Evolutionary conservation across 495 filamentous ascomycete genomes (phyloP), one percentile per base, ranked within the genome.

Genomic region (Evernia prunastri): DNA sequence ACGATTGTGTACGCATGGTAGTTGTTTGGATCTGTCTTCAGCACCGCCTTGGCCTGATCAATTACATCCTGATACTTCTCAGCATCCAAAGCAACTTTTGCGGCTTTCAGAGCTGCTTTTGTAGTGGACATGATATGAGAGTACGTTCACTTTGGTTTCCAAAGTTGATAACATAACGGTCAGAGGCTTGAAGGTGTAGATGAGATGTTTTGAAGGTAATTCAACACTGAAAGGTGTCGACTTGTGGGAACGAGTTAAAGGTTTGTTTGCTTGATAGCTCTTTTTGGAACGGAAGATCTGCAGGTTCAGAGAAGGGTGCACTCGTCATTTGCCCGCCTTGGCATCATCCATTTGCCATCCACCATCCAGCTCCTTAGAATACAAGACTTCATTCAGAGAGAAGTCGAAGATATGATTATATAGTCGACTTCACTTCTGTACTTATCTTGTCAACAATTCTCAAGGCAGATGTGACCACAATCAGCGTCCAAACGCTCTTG

Each of bases 31-130:
- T 98, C 92, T 66, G 82, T 80, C 39, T 85, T 75, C 59, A 96
- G 76, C 45, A 92, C 72, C 42, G 75, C 81, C 67, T 86, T 81
- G 23, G 87, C 85, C 68, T 90, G 84, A 25, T 81, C 76, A 59
- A 87, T 80, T 40, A 89, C 91, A 63, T 83, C 82, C 68, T 85
- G 83, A 78, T 86, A 97, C 68, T 95, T 89, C 64, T 89, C 83
- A 40, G 87, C 82, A 72, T 93, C 89, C 63, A 96, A 78, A 59
- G 89, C 87, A 56, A 85, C 80, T 71, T 88, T 89, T 62, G 91
- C 89, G 61, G 89, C 87, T 75, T 96, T 97, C 63, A 97, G 80
- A 66, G 86, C 81, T 61, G 88, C 81, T 77, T 96, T 98, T 73
- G 78, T 80, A 61, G 63, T 47, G 20, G 85, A 79, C 85, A 87